phyloP scores from a whole-genome alignment of 208 protist species.

The Crithidia expoeki region DNA sequence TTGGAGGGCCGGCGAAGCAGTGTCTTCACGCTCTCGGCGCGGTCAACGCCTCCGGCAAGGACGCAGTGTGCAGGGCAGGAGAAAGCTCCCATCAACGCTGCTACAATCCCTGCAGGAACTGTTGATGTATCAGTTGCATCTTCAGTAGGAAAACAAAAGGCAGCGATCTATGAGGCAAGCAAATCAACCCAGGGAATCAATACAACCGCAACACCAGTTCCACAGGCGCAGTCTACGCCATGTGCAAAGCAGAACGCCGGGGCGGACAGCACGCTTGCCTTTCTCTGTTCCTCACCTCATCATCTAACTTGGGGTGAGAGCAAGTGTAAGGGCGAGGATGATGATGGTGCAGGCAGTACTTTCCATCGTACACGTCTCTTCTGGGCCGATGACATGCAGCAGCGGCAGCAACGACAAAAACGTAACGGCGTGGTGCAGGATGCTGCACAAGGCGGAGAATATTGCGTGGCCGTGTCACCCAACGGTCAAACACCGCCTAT shows the following conservation, averaged over 20 bases:
- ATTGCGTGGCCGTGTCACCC: neutral
- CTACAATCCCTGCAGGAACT: neutral
- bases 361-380: neutral
- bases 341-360: neutral
- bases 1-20: slow-evolving; percentile 5
- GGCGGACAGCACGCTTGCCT: neutral
- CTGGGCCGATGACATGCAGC: neutral
- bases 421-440: too few relatives aligned
- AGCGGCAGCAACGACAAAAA: neutral
- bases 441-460: neutral
- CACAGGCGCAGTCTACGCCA: neutral
- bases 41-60: neutral
- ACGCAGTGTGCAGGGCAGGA: too few relatives aligned
- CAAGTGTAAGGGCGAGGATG: slow-evolving; percentile 2
- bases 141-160: neutral
- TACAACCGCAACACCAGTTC: neutral
- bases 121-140: neutral
- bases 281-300: neutral
- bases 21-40: slow-evolving; percentile 20
- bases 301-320: neutral
- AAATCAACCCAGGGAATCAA: too few relatives aligned
- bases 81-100: too few relatives aligned
- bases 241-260: neutral
- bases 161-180: too few relatives aligned
- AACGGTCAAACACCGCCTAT: slow-evolving; percentile 4